Evolutionary conservation across 139 green algal species (phyloP), one percentile per base, ranked within the genome.

Genomic region (Mesotaenium endlicherianum): DNA sequence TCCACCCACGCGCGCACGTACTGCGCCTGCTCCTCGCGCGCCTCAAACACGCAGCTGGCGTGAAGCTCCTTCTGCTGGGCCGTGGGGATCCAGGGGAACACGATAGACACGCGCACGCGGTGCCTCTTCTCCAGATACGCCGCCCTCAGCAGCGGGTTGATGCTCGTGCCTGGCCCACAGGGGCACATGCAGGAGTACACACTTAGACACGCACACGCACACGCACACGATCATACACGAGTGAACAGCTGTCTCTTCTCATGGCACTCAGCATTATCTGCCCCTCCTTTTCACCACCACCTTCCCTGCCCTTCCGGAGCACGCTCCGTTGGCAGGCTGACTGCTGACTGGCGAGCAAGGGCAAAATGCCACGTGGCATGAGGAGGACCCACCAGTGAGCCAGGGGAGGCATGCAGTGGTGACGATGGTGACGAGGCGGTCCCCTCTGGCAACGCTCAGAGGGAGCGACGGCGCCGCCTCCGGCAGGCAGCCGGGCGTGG

Each of bases 311-410:
- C 14, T 11, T 16, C 64, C 64, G 14, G 64, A 75, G 11, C 64
- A 31, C 14, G 64, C 14, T 16, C 64, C 11, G 26, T n/a, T n/a
- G 26, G 26, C 26, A 20, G 26, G 53, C 53, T 64, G 53, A 64
- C 53, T 26, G 26, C n/a, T n/a, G n/a, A n/a, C n/a, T n/a, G n/a
- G n/a, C n/a, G n/a, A n/a, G n/a, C n/a, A n/a, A n/a, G n/a, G n/a
- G n/a, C n/a, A n/a, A n/a, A n/a, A n/a, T n/a, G n/a, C n/a, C n/a
- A n/a, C n/a, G n/a, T n/a, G n/a, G n/a, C n/a, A n/a, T n/a, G n/a
- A n/a, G n/a, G n/a, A n/a, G n/a, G 26, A 6, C 96, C 89, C 86
- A 99, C 97, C 96, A 11, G 97, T 99, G 91, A 99, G 96, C 97
- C 97, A 99, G 0, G 97, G 97, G 79, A 99, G 89, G 20, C 91